These are phyloP conservation scores for Clonostachys rosea DNA, from an alignment of 2,329 filamentous ascomycete genomes.

Conservation along the genomic window DNA sequence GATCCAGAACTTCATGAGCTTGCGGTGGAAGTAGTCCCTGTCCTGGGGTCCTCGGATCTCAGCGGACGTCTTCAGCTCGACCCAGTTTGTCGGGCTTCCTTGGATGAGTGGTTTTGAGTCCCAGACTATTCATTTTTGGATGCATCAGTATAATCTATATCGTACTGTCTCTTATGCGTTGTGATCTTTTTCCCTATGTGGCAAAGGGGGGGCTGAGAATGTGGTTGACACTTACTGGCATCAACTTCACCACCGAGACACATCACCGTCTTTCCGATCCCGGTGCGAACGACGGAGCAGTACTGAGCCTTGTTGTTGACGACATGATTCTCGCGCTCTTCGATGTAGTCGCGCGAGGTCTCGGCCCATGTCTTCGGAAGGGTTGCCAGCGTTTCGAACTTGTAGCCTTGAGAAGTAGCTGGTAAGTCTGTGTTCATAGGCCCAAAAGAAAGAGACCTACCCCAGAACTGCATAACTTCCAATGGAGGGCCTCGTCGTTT, in stretches of 20 bases:
- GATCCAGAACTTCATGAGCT: constrained; percentile 93
- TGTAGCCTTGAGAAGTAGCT: constrained; percentile 63
- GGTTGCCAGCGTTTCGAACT: constrained; percentile 85
- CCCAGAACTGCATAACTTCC: constrained; percentile 91
- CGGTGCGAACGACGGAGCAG: constrained; percentile 88
- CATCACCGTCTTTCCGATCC: constrained; percentile 70
- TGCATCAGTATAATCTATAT: background rate
- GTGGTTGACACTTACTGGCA: constrained; percentile 51
- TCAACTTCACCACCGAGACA: constrained; percentile 94
- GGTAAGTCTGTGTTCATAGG: background rate
- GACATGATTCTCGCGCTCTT: constrained; percentile 61
- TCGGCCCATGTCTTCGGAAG: constrained; percentile 71
- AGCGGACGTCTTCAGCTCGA: constrained; percentile 89
- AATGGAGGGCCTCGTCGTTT: constrained; percentile 44
- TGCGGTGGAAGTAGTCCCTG: constrained; percentile 74
- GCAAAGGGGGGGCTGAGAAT: background rate
- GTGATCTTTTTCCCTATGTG: no score
- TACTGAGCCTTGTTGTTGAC: constrained; percentile 94
- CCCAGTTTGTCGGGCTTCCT: constrained; percentile 76
- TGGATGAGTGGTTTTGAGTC: constrained; percentile 68
- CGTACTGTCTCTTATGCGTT: background rate
- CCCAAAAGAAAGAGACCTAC: constrained; percentile 34
- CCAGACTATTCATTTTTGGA: constrained; percentile 56
- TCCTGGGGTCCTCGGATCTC: constrained; percentile 66
- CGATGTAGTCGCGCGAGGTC: constrained; percentile 71